These are phyloP conservation scores for Marsdenia floribunda DNA, from an alignment of 257 asterid genomes.

Conservation along the genomic window DNA sequence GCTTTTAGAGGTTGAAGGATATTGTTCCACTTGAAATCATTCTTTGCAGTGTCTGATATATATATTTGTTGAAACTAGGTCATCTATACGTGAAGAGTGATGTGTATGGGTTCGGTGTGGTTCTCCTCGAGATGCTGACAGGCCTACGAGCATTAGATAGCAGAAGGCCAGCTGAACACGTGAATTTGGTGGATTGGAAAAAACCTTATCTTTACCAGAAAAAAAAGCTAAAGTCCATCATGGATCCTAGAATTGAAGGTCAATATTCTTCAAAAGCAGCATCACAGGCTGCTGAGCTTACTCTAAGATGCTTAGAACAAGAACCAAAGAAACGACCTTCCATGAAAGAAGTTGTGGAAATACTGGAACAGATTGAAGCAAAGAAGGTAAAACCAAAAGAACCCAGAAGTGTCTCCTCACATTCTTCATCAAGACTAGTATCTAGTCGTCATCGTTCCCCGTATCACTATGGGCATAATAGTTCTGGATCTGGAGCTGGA, in stretches of 20 bases:
- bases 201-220: conserved; percentile 27
- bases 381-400: conserved; percentile 22
- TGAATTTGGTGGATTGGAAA: conserved; percentile 34
- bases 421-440: conserved; percentile 5
- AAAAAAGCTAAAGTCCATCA: conserved; percentile 29
- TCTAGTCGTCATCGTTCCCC: conserved; percentile 17
- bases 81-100: conserved; percentile 46
- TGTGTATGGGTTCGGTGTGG: conserved; percentile 46
- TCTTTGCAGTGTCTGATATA: background rate
- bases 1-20: background rate
- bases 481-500: conserved; percentile 21
- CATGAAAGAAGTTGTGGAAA: conserved; percentile 40
- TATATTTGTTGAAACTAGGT: conserved; percentile 19
- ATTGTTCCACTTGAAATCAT: background rate
- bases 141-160: conserved; percentile 39
- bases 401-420: conserved; percentile 9
- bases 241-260: conserved; percentile 42
- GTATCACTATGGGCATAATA: conserved; percentile 13
- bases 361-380: conserved; percentile 36
- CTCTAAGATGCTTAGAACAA: conserved; percentile 32
- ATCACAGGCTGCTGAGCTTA: conserved; percentile 28
- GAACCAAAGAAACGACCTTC: conserved; percentile 42
- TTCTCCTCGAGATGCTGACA: conserved; percentile 39
- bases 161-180: conserved; percentile 28
- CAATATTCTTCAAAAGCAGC: conserved; percentile 37